Evolutionary conservation across 306 rosid genomes (phyloP).

Genomic region (Fragaria nilgerrensis): DNA sequence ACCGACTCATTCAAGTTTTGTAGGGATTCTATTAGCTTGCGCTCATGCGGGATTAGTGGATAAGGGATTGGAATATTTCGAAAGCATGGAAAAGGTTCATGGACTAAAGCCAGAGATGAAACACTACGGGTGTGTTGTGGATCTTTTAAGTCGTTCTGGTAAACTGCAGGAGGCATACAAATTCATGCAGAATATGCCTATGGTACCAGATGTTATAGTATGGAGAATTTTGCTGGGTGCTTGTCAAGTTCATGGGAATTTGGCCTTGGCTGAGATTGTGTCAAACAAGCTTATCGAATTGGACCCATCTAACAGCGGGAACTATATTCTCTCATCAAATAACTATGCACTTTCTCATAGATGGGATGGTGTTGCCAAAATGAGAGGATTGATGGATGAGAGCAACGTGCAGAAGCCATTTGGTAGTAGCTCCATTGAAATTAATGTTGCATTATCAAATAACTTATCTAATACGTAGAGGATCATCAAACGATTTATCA

Average conservation of each 20-base stretch:
- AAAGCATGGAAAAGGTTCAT: constrained; percentile 64
- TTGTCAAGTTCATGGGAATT: constrained; percentile 73
- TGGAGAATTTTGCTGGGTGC: constrained; percentile 84
- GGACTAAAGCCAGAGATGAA: constrained; percentile 73
- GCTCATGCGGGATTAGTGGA: constrained; percentile 82
- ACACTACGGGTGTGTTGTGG: constrained; percentile 75
- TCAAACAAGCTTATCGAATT: constrained; percentile 64
- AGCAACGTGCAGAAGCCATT: constrained; percentile 69
- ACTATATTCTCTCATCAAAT: constrained; percentile 68
- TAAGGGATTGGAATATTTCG: constrained; percentile 65
- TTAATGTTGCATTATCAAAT: constrained; percentile 26
- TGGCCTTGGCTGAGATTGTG: constrained; percentile 69
- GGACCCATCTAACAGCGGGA: constrained; percentile 72
- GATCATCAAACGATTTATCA: background rate
- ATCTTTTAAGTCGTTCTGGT: constrained; percentile 83
- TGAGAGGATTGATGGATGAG: constrained; percentile 64
- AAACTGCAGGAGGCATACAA: constrained; percentile 64
- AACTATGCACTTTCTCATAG: constrained; percentile 66
- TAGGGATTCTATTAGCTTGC: constrained; percentile 75
- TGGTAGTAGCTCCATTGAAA: constrained; percentile 71
- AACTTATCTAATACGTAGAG: constrained; percentile 2
- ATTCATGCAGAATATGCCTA: constrained; percentile 65
- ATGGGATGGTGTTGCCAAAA: constrained; percentile 81
- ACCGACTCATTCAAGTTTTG: constrained; percentile 72
- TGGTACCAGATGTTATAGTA: constrained; percentile 59